Conservation (phyloP, 78 protist genomes). For the Mantamonas sphyraenae region DNA sequence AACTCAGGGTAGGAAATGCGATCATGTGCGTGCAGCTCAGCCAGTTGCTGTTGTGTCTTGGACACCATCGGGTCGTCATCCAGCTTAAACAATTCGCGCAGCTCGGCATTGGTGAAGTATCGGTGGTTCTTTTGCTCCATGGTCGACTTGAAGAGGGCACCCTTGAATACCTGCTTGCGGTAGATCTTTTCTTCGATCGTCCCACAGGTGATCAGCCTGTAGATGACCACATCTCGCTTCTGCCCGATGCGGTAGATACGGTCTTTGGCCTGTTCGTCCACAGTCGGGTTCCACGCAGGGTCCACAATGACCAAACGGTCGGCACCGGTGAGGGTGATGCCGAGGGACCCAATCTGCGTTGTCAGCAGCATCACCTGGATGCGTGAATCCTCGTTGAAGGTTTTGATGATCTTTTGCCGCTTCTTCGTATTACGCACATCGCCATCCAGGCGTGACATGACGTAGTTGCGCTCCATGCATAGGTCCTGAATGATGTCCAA, state of each 20-base stretch:
- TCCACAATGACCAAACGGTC: conserved; percentile 48
- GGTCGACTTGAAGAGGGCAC: conserved; percentile 20
- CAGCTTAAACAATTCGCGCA: conserved; percentile 38
- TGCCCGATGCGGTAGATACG: conserved; percentile 44
- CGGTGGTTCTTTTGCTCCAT: conserved; percentile 25
- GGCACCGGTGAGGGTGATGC: conserved; percentile 66
- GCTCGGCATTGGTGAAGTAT: conserved; percentile 48
- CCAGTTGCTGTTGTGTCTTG: conserved; percentile 32
- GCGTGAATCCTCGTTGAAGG: conserved; percentile 15
- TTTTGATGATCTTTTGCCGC: conserved; percentile 36
- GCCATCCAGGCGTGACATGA: conserved; percentile 42
- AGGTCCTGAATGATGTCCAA: conserved; percentile 24
- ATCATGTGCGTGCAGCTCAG: conserved; percentile 13
- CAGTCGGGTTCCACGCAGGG: conserved; percentile 64
- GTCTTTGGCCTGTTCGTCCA: conserved; percentile 24
- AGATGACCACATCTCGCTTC: conserved; percentile 20
- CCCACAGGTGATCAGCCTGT: conserved; percentile 38
- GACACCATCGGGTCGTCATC: conserved; percentile 29
- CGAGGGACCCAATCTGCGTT: conserved; percentile 67
- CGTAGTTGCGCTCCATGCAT: not conserved
- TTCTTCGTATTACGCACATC: conserved; percentile 24
- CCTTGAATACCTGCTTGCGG: conserved; percentile 47
- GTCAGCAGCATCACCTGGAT: conserved; percentile 38
- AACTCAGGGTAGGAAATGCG: not conserved
- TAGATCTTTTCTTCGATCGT: conserved; percentile 54